phyloP scores from a whole-genome alignment of 2,329 filamentous ascomycete species.

The Penicillium corylophilum region DNA sequence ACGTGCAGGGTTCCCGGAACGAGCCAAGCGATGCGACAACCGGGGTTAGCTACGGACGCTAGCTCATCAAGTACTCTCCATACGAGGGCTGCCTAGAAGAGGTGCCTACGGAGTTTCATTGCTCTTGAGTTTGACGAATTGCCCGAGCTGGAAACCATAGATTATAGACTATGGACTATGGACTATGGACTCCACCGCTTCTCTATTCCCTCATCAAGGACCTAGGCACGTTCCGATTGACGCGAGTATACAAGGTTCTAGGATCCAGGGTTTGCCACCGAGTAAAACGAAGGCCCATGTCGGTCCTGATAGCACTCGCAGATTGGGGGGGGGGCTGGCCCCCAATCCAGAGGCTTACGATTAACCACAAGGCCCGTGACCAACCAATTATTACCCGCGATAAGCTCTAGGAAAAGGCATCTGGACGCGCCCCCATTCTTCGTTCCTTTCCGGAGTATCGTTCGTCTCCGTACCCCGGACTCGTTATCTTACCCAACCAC shows the following conservation, averaged over 20 bases:
- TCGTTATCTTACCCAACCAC: conserved; percentile 18
- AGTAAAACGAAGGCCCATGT: too few species aligned
- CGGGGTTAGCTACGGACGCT: neutral
- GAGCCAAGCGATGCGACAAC: neutral
- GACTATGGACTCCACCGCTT: too few species aligned
- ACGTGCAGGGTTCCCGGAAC: neutral
- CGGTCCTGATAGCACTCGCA: neutral
- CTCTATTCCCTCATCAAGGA: too few species aligned
- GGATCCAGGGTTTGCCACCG: neutral
- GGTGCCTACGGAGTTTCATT: neutral
- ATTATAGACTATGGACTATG: too few species aligned
- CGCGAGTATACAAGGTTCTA: neutral
- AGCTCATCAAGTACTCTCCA: too few species aligned
- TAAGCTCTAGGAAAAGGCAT: neutral
- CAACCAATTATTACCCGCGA: neutral
- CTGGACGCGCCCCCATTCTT: neutral
- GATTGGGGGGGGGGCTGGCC: neutral
- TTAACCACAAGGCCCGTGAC: neutral
- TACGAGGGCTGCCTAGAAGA: too few species aligned
- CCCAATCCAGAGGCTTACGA: neutral
- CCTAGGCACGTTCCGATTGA: neutral
- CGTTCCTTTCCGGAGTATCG: neutral
- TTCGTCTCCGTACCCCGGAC: too few species aligned
- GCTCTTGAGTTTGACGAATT: too few species aligned
- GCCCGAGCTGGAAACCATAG: too few species aligned